Conservation (phyloP, 108 stramenopile species). For the Bacterosira constricta region DNA sequence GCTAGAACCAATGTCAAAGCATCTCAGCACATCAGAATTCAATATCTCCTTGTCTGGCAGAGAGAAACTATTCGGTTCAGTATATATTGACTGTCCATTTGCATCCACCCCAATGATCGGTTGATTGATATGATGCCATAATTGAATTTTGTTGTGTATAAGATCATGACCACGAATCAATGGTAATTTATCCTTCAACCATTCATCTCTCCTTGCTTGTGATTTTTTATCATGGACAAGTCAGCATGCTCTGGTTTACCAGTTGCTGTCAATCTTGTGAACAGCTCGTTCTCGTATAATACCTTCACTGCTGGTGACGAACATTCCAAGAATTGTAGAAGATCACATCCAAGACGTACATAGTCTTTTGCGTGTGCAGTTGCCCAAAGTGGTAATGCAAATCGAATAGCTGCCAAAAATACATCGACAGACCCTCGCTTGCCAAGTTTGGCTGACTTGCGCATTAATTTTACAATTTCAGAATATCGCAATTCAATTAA, state of each 20-base stretch:
- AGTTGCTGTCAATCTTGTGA: background rate
- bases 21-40: background rate
- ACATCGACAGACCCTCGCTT: constrained; percentile 2
- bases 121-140: background rate
- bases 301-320: constrained; percentile 11
- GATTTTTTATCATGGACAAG: background rate
- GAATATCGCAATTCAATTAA: background rate
- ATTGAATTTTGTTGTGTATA: background rate
- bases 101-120: background rate
- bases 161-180: too few species aligned
- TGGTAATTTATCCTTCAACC: background rate
- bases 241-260: background rate
- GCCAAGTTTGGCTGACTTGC: constrained; percentile 7
- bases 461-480: constrained; percentile 2
- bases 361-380: constrained; percentile 10
- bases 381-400: background rate
- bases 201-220: constrained; percentile 13
- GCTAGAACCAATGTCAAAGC: constrained; percentile 1
- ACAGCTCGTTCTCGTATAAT: background rate
- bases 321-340: background rate
- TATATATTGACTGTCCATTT: background rate
- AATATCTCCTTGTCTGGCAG: background rate
- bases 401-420: background rate
- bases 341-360: background rate
- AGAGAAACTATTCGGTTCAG: background rate